phyloP scores from a whole-genome alignment of 306 rosid species.

The Castanospermum australe region DNA sequence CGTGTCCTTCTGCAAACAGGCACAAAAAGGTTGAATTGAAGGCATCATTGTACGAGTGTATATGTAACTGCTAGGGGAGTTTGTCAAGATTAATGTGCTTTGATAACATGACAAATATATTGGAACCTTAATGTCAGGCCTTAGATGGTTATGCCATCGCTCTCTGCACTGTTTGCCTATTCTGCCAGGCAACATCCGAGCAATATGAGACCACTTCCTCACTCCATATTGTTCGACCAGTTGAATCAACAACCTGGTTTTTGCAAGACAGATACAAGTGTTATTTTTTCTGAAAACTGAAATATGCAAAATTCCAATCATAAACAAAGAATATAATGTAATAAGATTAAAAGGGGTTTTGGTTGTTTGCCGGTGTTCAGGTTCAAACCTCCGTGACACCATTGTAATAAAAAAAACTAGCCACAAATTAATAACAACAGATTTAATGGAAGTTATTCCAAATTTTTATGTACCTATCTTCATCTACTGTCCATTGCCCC shows the following conservation, averaged over 20 bases:
- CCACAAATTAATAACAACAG: neutral
- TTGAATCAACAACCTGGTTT: slow-evolving; percentile 65
- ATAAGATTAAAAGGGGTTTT: too few species aligned
- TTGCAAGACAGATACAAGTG: neutral
- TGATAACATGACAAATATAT: neutral
- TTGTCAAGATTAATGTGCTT: too few species aligned
- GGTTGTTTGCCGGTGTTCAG: too few species aligned
- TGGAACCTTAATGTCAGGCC: slow-evolving; percentile 86
- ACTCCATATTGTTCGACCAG: slow-evolving; percentile 79
- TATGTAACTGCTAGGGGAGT: neutral
- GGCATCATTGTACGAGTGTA: neutral
- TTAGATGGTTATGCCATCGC: slow-evolving; percentile 91
- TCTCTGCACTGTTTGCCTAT: slow-evolving; percentile 95
- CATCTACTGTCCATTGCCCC: slow-evolving; percentile 91
- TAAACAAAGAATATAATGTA: neutral
- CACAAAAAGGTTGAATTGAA: neutral
- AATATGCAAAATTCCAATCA: neutral
- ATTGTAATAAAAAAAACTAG: too few species aligned
- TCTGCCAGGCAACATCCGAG: slow-evolving; percentile 81
- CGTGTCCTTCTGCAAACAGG: slow-evolving; percentile 60
- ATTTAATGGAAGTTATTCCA: neutral
- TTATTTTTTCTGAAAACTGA: neutral
- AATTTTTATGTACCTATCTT: slow-evolving; percentile 62
- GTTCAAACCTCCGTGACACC: too few species aligned
- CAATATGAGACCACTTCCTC: slow-evolving; percentile 91